These are phyloP conservation scores for Blepharisma stoltei DNA, from an alignment of 73 alveolate species.

Conservation along the genomic window DNA sequence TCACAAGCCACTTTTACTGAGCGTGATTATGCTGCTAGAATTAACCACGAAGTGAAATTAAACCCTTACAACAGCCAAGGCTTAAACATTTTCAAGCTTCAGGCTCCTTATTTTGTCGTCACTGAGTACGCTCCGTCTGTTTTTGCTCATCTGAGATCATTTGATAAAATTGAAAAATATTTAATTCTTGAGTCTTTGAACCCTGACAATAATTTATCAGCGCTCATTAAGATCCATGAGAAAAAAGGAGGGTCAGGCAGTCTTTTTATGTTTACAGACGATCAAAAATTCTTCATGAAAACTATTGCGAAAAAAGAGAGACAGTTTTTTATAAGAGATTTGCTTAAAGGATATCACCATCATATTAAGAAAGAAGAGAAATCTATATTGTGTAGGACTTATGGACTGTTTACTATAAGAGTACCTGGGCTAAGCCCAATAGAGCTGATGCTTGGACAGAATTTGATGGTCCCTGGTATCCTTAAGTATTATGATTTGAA, in stretches of 20 bases:
- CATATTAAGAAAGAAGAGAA: background rate
- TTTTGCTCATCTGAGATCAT: conserved; percentile 47
- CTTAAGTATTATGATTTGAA: background rate
- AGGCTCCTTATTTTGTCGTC: conserved; percentile 1
- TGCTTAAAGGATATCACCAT: background rate
- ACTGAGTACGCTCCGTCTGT: conserved; percentile 59
- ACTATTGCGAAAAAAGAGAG: background rate
- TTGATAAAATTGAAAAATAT: conserved; percentile 51
- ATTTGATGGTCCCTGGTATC: background rate
- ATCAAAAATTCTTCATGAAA: background rate
- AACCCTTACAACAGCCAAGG: no score
- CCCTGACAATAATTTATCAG: background rate
- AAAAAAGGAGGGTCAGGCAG: background rate
- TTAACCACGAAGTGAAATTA: no score
- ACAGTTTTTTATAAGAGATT: background rate
- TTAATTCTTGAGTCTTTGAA: conserved; percentile 17
- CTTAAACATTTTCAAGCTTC: no score
- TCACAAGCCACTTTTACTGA: no score
- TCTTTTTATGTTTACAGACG: background rate
- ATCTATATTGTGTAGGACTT: background rate
- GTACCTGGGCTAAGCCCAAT: background rate
- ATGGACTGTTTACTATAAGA: background rate
- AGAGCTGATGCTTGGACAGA: background rate
- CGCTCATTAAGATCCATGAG: background rate
- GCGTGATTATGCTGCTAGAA: no score